Evolutionary conservation across 2,329 filamentous ascomycete genomes (phyloP), one percentile per base, ranked within the genome.

Genomic region (Colletotrichum abscissum): DNA sequence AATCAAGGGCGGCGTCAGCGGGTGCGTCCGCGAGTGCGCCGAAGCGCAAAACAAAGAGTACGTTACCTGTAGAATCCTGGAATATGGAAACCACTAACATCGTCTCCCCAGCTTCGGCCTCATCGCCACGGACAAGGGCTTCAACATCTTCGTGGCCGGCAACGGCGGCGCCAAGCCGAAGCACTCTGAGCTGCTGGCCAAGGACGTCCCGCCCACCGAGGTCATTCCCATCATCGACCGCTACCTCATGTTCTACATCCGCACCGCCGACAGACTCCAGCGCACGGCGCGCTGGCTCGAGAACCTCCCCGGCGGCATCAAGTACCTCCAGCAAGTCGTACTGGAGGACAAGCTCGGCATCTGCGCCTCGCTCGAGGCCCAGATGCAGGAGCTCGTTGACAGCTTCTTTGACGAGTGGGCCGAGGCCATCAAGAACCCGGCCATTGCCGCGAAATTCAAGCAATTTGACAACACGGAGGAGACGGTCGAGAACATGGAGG

Each of bases 381-480:
- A 98, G 81, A 98, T 98, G 95, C 87, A 94, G 78, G 92, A 94
- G 63, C 89, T 98, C 1, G 94, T 98, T 6, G 92, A 91, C 76
- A 91, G 90, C 19, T 98, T 92, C 86, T 97, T 97, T 84, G 95
- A 95, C 84, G 95, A 98, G 84, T 98, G 95, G 95, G 94, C 93
- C 16, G 94, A 96, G 81, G 94, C 93, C 0, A 87, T 98, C 80
- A 89, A 89, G 59, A 88, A 91, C 71, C 93, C 94, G 0, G 88
- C 90, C 62, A 89, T 92, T 49, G 88, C 90, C 6, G 90, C 90
- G 74, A 89, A 90, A 75, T 98, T 98, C 86, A 85, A 87, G 55
- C 95, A 97, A 82, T 98, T 98, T 80, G 91, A 91, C 79, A 98
- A 98, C 86, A 95, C 94, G 0, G 81, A 86, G 16, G 94, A 95